Conservation (phyloP, 1,284 basidiomycete species). For the Gymnopus androsaceus region DNA sequence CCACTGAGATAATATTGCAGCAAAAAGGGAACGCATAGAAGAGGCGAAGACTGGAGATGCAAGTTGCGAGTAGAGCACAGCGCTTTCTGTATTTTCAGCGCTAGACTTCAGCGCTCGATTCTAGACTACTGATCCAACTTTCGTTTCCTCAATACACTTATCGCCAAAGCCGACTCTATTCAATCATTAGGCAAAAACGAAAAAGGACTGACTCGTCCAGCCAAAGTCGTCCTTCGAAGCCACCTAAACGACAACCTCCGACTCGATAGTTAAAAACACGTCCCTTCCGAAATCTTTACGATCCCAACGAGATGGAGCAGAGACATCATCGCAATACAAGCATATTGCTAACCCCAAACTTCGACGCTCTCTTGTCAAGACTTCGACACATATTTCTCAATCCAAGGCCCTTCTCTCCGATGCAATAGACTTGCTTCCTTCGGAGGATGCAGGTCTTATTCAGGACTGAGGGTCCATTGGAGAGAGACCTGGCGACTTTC, state of each 20-base stretch:
- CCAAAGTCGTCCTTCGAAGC: conserved; percentile 28
- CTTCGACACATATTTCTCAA: conserved; percentile 57
- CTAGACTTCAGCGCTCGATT: too few species aligned
- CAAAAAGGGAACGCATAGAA: too few species aligned
- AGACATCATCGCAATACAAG: conserved; percentile 41
- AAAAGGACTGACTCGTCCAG: conserved; percentile 22
- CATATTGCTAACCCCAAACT: conserved; percentile 80
- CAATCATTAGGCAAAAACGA: conserved; percentile 46
- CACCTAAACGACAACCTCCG: conserved; percentile 45
- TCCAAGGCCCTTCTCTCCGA: conserved; percentile 63
- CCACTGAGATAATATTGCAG: too few species aligned
- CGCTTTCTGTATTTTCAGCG: too few species aligned
- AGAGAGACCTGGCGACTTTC: conserved; percentile 89
- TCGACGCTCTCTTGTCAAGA: conserved; percentile 64
- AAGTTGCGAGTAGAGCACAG: too few species aligned
- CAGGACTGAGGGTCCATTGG: conserved; percentile 73
- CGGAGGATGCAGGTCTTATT: conserved; percentile 65
- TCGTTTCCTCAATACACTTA: too few species aligned
- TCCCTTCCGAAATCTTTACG: conserved; percentile 63
- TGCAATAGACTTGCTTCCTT: conserved; percentile 63
- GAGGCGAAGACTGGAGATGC: too few species aligned
- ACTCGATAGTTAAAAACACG: conserved; percentile 60
- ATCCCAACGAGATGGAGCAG: conserved; percentile 42
- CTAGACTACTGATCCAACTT: too few species aligned
- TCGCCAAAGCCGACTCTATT: conserved; percentile 69